Evolutionary conservation across 108 stramenopile genomes (phyloP).

Genomic region (Skeletonema potamos): DNA sequence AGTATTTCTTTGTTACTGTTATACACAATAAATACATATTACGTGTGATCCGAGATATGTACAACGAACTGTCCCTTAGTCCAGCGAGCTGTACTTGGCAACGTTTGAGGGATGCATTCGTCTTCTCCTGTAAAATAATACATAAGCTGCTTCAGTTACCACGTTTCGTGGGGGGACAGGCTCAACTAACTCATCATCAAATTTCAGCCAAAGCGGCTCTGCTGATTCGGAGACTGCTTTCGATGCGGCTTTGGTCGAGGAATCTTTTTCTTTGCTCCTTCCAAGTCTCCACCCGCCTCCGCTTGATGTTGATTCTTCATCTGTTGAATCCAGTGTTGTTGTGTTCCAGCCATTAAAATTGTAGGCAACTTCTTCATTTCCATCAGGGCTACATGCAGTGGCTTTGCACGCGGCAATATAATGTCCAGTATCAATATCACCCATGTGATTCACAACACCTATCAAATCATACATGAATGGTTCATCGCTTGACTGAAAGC

Average conservation of each 20-base stretch:
- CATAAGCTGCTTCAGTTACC: slow-evolving; percentile 91
- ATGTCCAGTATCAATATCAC: slow-evolving; percentile 95
- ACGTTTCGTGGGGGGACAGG: slow-evolving; percentile 79
- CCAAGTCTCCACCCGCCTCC: slow-evolving; percentile 69
- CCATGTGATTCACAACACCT: slow-evolving; percentile 95
- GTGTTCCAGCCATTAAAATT: slow-evolving; percentile 67
- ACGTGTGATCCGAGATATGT: not conserved
- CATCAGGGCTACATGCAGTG: slow-evolving; percentile 79
- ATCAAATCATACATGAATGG: slow-evolving; percentile 83
- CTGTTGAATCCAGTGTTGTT: slow-evolving; percentile 25
- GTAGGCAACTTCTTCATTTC: slow-evolving; percentile 84
- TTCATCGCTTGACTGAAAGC: slow-evolving; percentile 43
- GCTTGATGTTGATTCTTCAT: slow-evolving; percentile 44
- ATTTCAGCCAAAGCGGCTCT: slow-evolving; percentile 91
- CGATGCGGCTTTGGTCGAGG: slow-evolving; percentile 54
- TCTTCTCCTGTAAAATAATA: slow-evolving; percentile 90
- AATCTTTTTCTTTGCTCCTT: slow-evolving; percentile 63
- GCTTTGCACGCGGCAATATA: slow-evolving; percentile 95
- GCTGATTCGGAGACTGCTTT: slow-evolving; percentile 64
- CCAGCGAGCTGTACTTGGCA: slow-evolving; percentile 71
- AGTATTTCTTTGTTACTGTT: too few species aligned
- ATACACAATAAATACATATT: too few species aligned
- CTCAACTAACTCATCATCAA: slow-evolving; percentile 95
- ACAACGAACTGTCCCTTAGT: too few species aligned
- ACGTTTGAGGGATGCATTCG: slow-evolving; percentile 82